Evolutionary conservation across 495 filamentous ascomycete genomes (phyloP).

Genomic region (Barbatosphaeria neglecta): DNA sequence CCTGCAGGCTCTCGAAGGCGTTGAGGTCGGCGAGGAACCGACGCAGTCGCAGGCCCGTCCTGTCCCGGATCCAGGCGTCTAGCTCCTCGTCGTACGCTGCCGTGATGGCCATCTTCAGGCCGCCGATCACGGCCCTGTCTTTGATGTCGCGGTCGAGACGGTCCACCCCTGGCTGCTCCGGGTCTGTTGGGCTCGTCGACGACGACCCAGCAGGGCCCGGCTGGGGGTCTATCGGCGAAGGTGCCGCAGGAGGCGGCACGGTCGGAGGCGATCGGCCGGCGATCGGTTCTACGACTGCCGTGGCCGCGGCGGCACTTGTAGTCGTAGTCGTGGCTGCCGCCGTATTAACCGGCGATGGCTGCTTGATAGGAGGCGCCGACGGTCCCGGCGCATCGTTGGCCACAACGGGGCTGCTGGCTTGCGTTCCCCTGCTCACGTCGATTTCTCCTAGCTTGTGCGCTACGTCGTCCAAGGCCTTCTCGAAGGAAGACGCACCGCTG

Average conservation of each 20-base stretch:
- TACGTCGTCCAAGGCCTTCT: conserved; percentile 25
- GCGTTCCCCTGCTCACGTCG: conserved; percentile 5
- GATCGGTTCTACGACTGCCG: too few relatives aligned
- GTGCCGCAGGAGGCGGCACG: too few relatives aligned
- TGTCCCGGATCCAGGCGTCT: conserved; percentile 29
- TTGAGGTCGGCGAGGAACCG: conserved; percentile 35
- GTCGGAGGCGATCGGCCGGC: too few relatives aligned
- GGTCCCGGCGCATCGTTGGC: too few relatives aligned
- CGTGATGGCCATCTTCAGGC: conserved; percentile 34
- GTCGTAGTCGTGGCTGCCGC: too few relatives aligned
- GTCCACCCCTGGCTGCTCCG: not conserved
- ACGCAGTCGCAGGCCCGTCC: conserved; percentile 33
- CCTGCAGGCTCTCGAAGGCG: conserved; percentile 26
- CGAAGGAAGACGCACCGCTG: conserved; percentile 20
- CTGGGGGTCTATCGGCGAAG: too few relatives aligned
- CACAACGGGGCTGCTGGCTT: not conserved
- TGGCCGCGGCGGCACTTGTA: too few relatives aligned
- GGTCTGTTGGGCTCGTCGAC: not conserved
- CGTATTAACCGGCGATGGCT: too few relatives aligned
- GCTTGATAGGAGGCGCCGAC: too few relatives aligned
- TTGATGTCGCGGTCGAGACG: conserved; percentile 22
- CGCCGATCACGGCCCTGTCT: conserved; percentile 32
- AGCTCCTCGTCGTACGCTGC: conserved; percentile 35
- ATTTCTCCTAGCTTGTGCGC: conserved; percentile 20
- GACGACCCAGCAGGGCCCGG: conserved; percentile 5